phyloP scores from a whole-genome alignment of 805 yeast species.

The Blastobotrys attinorum region DNA sequence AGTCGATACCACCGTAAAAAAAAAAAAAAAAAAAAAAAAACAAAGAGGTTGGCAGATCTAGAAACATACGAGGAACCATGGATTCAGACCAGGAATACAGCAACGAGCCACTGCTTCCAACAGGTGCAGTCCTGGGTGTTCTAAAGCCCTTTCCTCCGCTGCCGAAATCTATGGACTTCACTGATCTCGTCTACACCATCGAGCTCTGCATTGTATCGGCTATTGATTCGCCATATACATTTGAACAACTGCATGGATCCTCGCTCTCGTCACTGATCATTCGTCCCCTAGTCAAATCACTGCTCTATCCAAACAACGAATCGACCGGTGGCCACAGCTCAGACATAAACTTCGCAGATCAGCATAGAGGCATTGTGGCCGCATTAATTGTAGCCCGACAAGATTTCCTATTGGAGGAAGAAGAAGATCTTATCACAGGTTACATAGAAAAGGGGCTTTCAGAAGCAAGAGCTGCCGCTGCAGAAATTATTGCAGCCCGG shows the following conservation, averaged over 20 bases:
- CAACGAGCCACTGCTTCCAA: not conserved
- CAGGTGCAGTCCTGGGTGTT: not conserved
- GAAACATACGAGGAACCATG: no score
- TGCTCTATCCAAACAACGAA: slow-evolving; percentile 5
- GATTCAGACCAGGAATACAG: no score
- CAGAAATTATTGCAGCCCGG: slow-evolving; percentile 25
- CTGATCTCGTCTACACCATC: slow-evolving; percentile 19
- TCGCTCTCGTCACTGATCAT: slow-evolving; percentile 18
- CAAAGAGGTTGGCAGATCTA: no score
- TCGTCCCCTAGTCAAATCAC: slow-evolving; percentile 19
- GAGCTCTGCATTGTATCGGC: slow-evolving; percentile 20
- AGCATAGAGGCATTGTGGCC: slow-evolving; percentile 25
- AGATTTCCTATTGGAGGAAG: slow-evolving; percentile 22
- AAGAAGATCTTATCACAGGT: slow-evolving; percentile 11
- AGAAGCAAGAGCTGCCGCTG: slow-evolving; percentile 25
- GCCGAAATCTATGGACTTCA: slow-evolving; percentile 18
- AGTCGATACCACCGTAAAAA: no score
- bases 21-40: no score
- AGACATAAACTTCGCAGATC: slow-evolving; percentile 8
- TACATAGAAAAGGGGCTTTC: slow-evolving; percentile 18
- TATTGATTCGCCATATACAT: slow-evolving; percentile 24
- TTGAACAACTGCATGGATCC: slow-evolving; percentile 22
- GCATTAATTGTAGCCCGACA: slow-evolving; percentile 24
- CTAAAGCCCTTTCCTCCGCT: slow-evolving; percentile 16
- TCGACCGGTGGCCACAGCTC: not conserved